These are phyloP conservation scores for Aspergillus sclerotialis DNA, from an alignment of 2,329 filamentous ascomycete species.

Conservation along the genomic window DNA sequence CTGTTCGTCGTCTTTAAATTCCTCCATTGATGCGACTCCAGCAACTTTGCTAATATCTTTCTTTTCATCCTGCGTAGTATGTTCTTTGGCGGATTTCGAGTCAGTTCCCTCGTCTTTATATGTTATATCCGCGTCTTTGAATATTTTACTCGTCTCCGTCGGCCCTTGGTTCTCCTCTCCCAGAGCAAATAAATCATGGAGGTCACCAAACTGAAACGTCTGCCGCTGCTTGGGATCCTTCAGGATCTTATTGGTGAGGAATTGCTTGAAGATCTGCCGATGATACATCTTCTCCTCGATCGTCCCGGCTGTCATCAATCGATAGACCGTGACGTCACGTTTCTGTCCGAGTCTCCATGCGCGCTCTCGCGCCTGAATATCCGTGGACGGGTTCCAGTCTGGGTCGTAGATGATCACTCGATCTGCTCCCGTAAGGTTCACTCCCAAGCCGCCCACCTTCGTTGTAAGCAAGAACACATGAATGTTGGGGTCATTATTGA, in stretches of 20 bases:
- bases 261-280: slow-evolving; percentile 97
- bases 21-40: slow-evolving; percentile 59
- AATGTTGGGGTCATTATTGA: slow-evolving; percentile 73
- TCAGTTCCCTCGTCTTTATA: slow-evolving; percentile 38
- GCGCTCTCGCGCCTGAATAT: slow-evolving; percentile 87
- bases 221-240: slow-evolving; percentile 90
- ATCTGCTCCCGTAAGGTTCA: slow-evolving; percentile 91
- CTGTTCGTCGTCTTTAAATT: slow-evolving; percentile 47
- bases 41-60: slow-evolving; percentile 48
- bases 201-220: slow-evolving; percentile 79
- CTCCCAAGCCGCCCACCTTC: slow-evolving; percentile 86
- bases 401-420: slow-evolving; percentile 97
- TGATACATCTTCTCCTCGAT: slow-evolving; percentile 99
- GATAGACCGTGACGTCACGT: slow-evolving; percentile 89
- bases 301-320: slow-evolving; percentile 94
- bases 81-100: neutral
- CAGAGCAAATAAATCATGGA: slow-evolving; percentile 86
- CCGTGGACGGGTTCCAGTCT: slow-evolving; percentile 97
- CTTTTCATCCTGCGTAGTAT: slow-evolving; percentile 24
- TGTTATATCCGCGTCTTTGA: slow-evolving; percentile 77
- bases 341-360: slow-evolving; percentile 96
- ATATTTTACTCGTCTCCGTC: slow-evolving; percentile 79
- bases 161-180: slow-evolving; percentile 60
- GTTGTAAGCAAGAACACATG: slow-evolving; percentile 92
- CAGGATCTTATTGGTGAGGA: slow-evolving; percentile 91